Evolutionary conservation across 192 early-diverging fungal genomes (phyloP), one percentile per base, ranked within the genome.

Genomic region (Podochytrium sp.): DNA sequence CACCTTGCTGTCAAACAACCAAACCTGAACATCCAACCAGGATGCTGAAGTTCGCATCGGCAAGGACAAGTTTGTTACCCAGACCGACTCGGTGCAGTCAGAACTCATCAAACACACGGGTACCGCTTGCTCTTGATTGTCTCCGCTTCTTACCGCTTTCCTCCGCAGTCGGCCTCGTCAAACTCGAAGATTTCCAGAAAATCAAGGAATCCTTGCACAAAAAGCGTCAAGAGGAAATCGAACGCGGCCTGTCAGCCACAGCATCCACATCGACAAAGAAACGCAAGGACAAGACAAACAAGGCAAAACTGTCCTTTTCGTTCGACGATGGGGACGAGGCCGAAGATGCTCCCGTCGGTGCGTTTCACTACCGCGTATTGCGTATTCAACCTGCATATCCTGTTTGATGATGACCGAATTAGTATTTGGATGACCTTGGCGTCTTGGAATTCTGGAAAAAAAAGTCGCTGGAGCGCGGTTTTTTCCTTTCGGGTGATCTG

Each of bases 111-210:
- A 83, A n/a, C 90, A 91, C 41, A 96, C 96, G 0, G 69, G 69
- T 71, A 38, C 23, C 3, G 12, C 2, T 18, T 27, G 6, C 42
- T 47, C 41, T 5, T 43, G 20, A 3, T 34, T 39, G 29, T 38
- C 60, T 38, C 38, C 10, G 41, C 64, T 53, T 18, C 50, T 4
- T 53, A 68, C 6, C 52, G 18, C 16, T 37, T 35, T 59, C 16
- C n/a, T 35, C 25, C 2, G 7, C 29, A 71, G 86, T 96, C 49
- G 96, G 96, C 43, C 81, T 98, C 32, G 94, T 96, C 1, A 83
- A 92, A 65, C 83, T 97, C 32, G 90, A 93, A 64, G 95, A 98
- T 55, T 98, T 96, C 69, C 90, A 93, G 51, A 88, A 93, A 55
- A 96, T 95, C 61, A 81, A 91, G 38, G 87, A 89, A 66, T 87